Evolutionary conservation across 2,329 filamentous ascomycete genomes (phyloP).

Genomic region (Colletotrichum lindemuthianum): DNA sequence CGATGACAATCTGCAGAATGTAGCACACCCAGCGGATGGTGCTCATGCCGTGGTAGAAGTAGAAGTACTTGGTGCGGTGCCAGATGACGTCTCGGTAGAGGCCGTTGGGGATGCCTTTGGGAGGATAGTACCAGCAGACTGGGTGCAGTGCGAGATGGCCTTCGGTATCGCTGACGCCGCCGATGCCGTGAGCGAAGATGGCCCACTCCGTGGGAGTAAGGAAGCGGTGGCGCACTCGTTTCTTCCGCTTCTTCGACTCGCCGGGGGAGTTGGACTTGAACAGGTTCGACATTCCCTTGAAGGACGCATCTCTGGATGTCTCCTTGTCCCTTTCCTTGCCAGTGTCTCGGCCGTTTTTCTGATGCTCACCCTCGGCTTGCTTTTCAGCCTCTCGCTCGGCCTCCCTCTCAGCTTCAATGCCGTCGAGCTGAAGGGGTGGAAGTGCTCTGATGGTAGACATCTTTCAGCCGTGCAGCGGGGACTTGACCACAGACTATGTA

Average conservation of each 20-base stretch:
- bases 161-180: constrained; percentile 58
- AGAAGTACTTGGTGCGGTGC: constrained; percentile 56
- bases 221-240: constrained; percentile 47
- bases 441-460: constrained; percentile 19
- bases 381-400: neutral
- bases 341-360: too few relatives aligned
- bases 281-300: neutral
- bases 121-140: constrained; percentile 55
- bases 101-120: constrained; percentile 57
- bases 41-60: constrained; percentile 55
- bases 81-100: constrained; percentile 60
- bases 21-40: constrained; percentile 57
- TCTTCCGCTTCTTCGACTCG: constrained; percentile 8
- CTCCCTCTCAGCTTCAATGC: constrained; percentile 21
- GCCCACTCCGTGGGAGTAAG: constrained; percentile 57
- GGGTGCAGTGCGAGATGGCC: constrained; percentile 53
- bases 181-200: constrained; percentile 58
- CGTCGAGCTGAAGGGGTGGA: constrained; percentile 31
- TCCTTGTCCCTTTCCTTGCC: neutral
- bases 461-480: neutral
- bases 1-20: constrained; percentile 59
- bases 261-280: neutral
- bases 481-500: neutral
- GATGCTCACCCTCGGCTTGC: neutral
- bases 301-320: neutral